Evolutionary conservation across 495 filamentous ascomycete genomes (phyloP).

Genomic region (Daldinia caldariorum): DNA sequence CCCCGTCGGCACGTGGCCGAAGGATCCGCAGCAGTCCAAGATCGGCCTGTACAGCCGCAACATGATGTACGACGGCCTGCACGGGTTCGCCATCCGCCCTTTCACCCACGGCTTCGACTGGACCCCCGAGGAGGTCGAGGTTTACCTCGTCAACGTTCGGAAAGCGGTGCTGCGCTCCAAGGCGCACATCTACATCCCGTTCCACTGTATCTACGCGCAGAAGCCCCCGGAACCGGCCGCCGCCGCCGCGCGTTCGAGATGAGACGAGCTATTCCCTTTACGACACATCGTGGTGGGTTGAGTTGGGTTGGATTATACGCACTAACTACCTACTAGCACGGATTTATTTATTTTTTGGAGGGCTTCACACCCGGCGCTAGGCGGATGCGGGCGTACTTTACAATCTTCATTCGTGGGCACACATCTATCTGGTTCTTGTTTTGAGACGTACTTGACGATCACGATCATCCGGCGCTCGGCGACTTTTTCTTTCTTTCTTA

Average conservation of each 20-base stretch:
- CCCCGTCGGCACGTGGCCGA: conserved; percentile 68
- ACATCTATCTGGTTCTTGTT: too few relatives aligned
- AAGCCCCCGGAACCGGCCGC: conserved; percentile 40
- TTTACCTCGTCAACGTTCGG: conserved; percentile 62
- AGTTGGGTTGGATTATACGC: background rate
- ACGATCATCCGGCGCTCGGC: conserved; percentile 15
- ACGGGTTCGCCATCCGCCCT: conserved; percentile 54
- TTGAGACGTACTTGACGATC: too few relatives aligned
- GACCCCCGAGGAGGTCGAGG: conserved; percentile 61
- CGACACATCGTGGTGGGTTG: conserved; percentile 6
- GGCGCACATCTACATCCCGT: conserved; percentile 59
- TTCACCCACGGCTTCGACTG: conserved; percentile 67
- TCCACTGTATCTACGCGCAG: conserved; percentile 46
- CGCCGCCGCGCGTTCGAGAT: conserved; percentile 7
- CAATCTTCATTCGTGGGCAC: too few relatives aligned
- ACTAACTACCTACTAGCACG: conserved; percentile 14
- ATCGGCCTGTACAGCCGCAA: conserved; percentile 58
- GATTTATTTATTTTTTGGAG: background rate
- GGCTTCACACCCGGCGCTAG: background rate
- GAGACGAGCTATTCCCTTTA: conserved; percentile 10
- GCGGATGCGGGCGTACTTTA: conserved; percentile 14
- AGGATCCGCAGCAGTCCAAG: conserved; percentile 61
- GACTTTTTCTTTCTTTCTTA: too few relatives aligned
- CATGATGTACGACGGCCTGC: conserved; percentile 55
- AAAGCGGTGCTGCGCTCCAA: conserved; percentile 62